Base-by-base conservation (phyloP, 192 early-diverging fungal species). In the Coemansia sp. region DNA sequence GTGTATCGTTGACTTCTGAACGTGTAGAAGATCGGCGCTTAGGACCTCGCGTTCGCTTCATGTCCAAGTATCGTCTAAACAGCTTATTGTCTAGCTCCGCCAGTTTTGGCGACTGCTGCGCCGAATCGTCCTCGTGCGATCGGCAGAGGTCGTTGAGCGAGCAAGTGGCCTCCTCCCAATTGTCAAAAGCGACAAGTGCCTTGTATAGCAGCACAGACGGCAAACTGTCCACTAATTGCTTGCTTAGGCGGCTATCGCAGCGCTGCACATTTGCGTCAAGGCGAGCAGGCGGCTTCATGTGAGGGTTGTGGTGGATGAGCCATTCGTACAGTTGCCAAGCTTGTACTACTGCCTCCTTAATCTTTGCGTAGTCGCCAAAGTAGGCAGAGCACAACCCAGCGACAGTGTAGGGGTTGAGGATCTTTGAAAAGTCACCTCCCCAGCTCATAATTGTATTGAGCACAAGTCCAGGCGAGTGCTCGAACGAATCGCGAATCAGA, bases 321-420 rank as follows among this genome's bases (percentile, higher is more conserved):
- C 64, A 62, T 44, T 82, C 68, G 58, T 76, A 82, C 55, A 82
- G 61, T 58, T 73, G 70, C 79, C 79, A 82, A 0, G 79, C 79
- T 37, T 74, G 67, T 14, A 34, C 50, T 3, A 82, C 55, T 14
- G 59, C 41, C 29, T 53, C n/a, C 51, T 63, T 70, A 14, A 62
- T n/a, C 0, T 68, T 59, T 1, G 61, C 50, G 15, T 25, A 17
- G 34, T 64, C n/a, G 50, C 64, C 53, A 68, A 82, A 76, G 39
- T 71, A 74, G 3, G 11, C 12, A 2, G 37, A 29, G 42, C 42
- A 55, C 53, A 82, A 25, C 6, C 50, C 23, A 14, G 27, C 27
- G 0, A 55, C 61, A 19, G 8, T 34, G 21, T 58, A 61, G 0
- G 74, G 67, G 21, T 55, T 64, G 36, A 82, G 39, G 5, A 82